These are phyloP conservation scores for Lachancea dasiensis DNA, from an alignment of 805 yeast genomes.

Conservation along the genomic window DNA sequence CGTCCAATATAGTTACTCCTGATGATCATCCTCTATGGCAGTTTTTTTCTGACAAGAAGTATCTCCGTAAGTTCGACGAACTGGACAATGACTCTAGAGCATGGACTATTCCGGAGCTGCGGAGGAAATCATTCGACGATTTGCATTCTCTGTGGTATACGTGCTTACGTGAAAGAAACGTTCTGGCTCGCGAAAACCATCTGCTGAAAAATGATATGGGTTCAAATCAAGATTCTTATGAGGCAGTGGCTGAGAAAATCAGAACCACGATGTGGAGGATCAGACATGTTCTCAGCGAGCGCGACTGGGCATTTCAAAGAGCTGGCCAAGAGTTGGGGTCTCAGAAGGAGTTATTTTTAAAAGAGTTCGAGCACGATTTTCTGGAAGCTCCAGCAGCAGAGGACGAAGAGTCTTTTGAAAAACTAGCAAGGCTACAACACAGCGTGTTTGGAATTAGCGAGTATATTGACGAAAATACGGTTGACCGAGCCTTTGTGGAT, in stretches of 20 bases:
- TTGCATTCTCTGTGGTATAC: conserved; percentile 88
- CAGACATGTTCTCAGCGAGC: conserved; percentile 80
- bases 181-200: conserved; percentile 67
- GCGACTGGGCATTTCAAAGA: conserved; percentile 64
- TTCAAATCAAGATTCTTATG: conserved; percentile 35
- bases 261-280: conserved; percentile 69
- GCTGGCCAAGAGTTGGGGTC: conserved; percentile 44
- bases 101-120: conserved; percentile 84
- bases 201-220: conserved; percentile 43
- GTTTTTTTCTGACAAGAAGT: conserved; percentile 63
- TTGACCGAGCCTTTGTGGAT: conserved; percentile 52
- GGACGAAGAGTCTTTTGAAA: conserved; percentile 57
- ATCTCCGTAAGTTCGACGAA: conserved; percentile 54
- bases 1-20: conserved; percentile 59
- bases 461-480: conserved; percentile 49
- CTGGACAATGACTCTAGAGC: conserved; percentile 55
- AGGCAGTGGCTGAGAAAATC: conserved; percentile 38
- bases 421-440: conserved; percentile 69
- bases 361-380: conserved; percentile 54
- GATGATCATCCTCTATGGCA: conserved; percentile 95
- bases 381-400: conserved; percentile 47
- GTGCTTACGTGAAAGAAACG: conserved; percentile 76
- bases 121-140: conserved; percentile 88
- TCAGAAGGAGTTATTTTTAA: conserved; percentile 41
- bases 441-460: conserved; percentile 83